Evolutionary conservation across 2,329 filamentous ascomycete genomes (phyloP), one percentile per base, ranked within the genome.

Genomic region (Neospermospora avenae): DNA sequence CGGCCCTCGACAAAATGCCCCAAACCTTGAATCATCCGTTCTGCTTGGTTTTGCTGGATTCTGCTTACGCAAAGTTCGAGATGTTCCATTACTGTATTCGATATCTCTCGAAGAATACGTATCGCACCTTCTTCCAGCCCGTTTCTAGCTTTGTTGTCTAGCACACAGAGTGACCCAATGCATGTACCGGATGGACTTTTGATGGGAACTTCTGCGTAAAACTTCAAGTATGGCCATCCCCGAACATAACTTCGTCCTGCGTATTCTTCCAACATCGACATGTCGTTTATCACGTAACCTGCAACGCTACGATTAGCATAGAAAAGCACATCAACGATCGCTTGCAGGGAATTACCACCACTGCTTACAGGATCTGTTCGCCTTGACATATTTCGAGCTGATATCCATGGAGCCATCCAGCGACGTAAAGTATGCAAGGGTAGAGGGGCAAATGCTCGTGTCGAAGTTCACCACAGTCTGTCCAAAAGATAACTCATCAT

Each of bases 111-210:
- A 69, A 88, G 74, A 53, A 82, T 84, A 16, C 76, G 74, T 1
- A 81, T 62, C 35, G 82, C 78, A 11, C 77, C 75, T 0, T 72
- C 62, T 10, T 76, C 74, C 8, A 89, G 67, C 0, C 80, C 81
- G 48, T 78, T 65, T 22, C 83, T 80, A 0, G 82, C 79, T 14
- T 76, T 75, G 31, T 81, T 78, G 63, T 87, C 84, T 2, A 85
- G 74, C 2, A 88, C 78, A 58, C 82, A 82, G 57, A 84, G 83
- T 11, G 80, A 80, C 13, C 86, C 86, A 55, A 89, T 83, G 46
- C 79, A 79, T 37, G 61, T 53, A 8, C 68, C 67, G 4, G 59
- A 55, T 8, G 57, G 49, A 34, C 62, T 68, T 2, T 55, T 57
- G 7, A 71, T 67, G 10, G 69, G 69, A 14, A 67, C 62, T 20